phyloP scores from a whole-genome alignment of 2,329 filamentous ascomycete species.

The Stromatinia cepivora region DNA sequence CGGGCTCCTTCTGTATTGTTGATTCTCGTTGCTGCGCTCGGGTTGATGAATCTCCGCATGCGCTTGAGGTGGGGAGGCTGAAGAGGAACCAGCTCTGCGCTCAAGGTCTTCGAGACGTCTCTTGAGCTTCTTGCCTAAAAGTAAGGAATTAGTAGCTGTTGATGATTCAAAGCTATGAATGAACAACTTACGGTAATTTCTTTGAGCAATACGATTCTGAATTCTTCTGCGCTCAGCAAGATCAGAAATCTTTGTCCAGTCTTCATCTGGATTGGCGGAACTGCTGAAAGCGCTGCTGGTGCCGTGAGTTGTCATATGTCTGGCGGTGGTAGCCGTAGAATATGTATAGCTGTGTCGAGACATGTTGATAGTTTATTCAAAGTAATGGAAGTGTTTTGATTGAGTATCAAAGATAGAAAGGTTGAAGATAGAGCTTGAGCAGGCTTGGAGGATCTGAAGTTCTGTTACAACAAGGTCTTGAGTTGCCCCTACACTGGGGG shows the following conservation, averaged over 20 bases:
- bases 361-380: slow-evolving; percentile 33
- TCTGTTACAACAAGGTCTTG: slow-evolving; percentile 30
- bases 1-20: slow-evolving; percentile 37
- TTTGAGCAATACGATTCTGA: slow-evolving; percentile 96
- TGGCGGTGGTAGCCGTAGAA: slow-evolving; percentile 41
- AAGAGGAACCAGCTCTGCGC: slow-evolving; percentile 67
- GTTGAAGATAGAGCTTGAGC: slow-evolving; percentile 1
- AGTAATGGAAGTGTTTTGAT: slow-evolving; percentile 25
- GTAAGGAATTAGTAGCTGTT: slow-evolving; percentile 26
- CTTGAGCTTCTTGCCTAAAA: slow-evolving; percentile 85
- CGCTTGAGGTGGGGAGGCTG: slow-evolving; percentile 55
- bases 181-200: slow-evolving; percentile 82
- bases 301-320: slow-evolving; percentile 70
- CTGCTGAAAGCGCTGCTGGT: slow-evolving; percentile 94
- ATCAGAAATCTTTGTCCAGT: slow-evolving; percentile 99
- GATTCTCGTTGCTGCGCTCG: slow-evolving; percentile 35
- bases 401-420: slow-evolving; percentile 24
- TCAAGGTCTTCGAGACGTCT: slow-evolving; percentile 83
- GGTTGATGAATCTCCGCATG: slow-evolving; percentile 49
- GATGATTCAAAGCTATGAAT: slow-evolving; percentile 10
- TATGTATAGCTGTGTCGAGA: slow-evolving; percentile 40
- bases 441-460: slow-evolving; percentile 24
- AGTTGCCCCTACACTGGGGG: slow-evolving; percentile 32
- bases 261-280: slow-evolving; percentile 92
- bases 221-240: slow-evolving; percentile 90